Evolutionary conservation across 208 protist genomes (phyloP).

Genomic region (Endotrypanum monterogeii): DNA sequence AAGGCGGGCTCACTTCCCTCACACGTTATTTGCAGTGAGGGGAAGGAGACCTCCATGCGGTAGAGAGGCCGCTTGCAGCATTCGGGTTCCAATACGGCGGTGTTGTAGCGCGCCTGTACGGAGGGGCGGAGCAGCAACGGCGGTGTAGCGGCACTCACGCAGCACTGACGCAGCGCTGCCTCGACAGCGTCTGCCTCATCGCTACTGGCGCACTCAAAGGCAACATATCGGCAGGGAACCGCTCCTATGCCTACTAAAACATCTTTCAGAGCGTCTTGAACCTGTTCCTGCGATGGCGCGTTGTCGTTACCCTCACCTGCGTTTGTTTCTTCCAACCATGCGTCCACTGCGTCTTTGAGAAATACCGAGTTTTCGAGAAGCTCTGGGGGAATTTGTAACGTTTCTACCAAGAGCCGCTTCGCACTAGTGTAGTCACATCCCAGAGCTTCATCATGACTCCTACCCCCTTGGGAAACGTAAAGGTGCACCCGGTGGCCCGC

Average conservation of each 20-base stretch:
- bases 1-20: constrained; percentile 18
- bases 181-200: constrained; percentile 19
- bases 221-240: constrained; percentile 27
- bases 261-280: constrained; percentile 6
- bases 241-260: constrained; percentile 9
- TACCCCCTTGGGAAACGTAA: constrained; percentile 27
- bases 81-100: constrained; percentile 6
- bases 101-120: constrained; percentile 12
- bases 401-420: constrained; percentile 10
- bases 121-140: constrained; percentile 14
- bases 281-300: not conserved
- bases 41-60: constrained; percentile 9
- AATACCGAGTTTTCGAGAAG: constrained; percentile 27
- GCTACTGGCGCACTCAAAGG: constrained; percentile 17
- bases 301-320: not conserved
- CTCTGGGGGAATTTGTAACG: constrained; percentile 12
- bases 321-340: constrained; percentile 7
- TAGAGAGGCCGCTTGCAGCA: constrained; percentile 19
- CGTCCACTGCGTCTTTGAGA: constrained; percentile 16
- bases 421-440: constrained; percentile 7
- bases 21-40: constrained; percentile 22
- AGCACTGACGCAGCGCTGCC: constrained; percentile 24
- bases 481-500: constrained; percentile 11
- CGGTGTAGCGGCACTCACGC: constrained; percentile 7
- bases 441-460: constrained; percentile 14